Evolutionary conservation across 1,284 basidiomycete species (phyloP).

Genomic region (Microbotryum silenes-acaulis): DNA sequence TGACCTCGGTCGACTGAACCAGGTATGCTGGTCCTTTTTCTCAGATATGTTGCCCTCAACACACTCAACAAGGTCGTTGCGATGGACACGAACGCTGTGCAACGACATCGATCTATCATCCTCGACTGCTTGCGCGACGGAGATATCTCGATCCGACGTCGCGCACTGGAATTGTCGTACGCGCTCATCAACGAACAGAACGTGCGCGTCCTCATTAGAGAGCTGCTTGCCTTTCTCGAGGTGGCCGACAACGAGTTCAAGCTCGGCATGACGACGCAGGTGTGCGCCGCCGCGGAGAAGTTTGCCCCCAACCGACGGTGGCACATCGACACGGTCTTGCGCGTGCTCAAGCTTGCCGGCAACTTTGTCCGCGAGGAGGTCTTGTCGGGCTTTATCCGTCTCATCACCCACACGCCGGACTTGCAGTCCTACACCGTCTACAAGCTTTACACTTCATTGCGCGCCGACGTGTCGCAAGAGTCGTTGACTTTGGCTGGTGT

Average conservation of each 20-base stretch:
- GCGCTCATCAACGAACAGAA: conserved; percentile 95
- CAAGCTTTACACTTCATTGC: conserved; percentile 80
- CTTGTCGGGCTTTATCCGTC: conserved; percentile 84
- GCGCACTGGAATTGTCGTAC: conserved; percentile 94
- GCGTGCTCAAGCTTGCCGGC: conserved; percentile 90
- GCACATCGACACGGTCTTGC: conserved; percentile 96
- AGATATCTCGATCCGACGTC: conserved; percentile 94
- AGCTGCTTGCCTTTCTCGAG: conserved; percentile 91
- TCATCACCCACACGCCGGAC: conserved; percentile 95
- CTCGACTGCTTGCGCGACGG: conserved; percentile 96
- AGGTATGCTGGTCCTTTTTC: neutral
- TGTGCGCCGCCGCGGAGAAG: conserved; percentile 88
- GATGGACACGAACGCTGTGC: conserved; percentile 97
- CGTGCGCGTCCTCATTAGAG: conserved; percentile 82
- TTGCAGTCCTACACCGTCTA: conserved; percentile 93
- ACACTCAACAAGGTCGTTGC: conserved; percentile 97
- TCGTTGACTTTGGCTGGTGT: conserved; percentile 85
- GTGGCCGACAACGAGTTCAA: conserved; percentile 99
- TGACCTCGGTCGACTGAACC: too few relatives aligned
- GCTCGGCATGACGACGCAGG: conserved; percentile 93
- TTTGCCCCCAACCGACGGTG: conserved; percentile 97
- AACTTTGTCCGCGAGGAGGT: conserved; percentile 98
- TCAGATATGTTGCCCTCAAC: conserved; percentile 92
- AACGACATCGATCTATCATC: conserved; percentile 95
- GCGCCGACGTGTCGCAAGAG: conserved; percentile 90